Conservation (phyloP, 768 basidiomycete genomes). For the Termitomyces sp. region DNA sequence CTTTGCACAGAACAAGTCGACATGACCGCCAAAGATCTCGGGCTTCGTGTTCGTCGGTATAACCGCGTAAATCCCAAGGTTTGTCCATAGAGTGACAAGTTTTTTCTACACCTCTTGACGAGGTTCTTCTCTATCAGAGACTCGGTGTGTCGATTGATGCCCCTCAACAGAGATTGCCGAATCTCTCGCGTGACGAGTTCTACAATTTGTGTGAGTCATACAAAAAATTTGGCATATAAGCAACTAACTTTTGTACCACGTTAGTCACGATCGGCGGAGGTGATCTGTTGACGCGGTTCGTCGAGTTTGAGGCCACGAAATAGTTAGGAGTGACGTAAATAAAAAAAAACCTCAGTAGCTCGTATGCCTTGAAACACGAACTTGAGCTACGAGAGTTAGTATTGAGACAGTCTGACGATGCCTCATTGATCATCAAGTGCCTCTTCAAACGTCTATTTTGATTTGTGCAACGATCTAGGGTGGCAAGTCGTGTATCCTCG, state of each 20-base stretch:
- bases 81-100: neutral
- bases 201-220: constrained; percentile 31
- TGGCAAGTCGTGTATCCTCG: constrained; percentile 51
- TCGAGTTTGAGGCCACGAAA: constrained; percentile 24
- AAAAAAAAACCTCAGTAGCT: too few relatives aligned
- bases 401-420: neutral
- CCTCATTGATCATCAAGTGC: neutral
- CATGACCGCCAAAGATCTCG: constrained; percentile 16
- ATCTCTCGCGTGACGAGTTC: constrained; percentile 31
- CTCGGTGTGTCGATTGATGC: constrained; percentile 27
- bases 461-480: constrained; percentile 5
- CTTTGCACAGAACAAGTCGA: constrained; percentile 21
- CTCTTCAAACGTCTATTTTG: constrained; percentile 1
- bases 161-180: constrained; percentile 24
- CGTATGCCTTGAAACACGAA: neutral
- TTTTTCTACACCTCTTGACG: neutral
- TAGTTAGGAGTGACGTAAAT: neutral
- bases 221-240: neutral
- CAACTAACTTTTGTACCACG: neutral
- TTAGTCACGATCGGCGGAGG: constrained; percentile 30
- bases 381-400: neutral
- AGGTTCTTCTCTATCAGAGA: constrained; percentile 19
- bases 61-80: constrained; percentile 33
- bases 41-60: constrained; percentile 21
- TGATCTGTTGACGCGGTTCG: constrained; percentile 28